Base-by-base conservation (phyloP, 2,329 filamentous ascomycete genomes). In the Ophiostoma sp. region DNA sequence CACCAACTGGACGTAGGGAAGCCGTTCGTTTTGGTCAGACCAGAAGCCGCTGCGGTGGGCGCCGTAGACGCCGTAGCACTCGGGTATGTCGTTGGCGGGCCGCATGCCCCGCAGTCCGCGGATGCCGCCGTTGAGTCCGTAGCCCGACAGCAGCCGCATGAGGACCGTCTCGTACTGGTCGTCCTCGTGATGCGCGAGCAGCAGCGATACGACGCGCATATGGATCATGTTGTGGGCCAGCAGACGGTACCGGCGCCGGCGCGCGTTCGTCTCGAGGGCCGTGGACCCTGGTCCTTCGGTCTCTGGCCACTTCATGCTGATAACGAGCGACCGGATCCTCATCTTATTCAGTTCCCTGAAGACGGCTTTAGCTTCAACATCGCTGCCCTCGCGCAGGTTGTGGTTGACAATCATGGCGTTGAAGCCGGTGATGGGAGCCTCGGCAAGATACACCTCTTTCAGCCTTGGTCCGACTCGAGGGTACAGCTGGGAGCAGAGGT, bases 131-230 rank as follows among this genome's bases (percentile, higher is more conserved):
- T 85, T 81, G n/a, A 86, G 86, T 2, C 85, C 81, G 75, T 92
- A 90, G 0, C 89, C 88, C 3, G 83, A 82, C 10, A 89, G 79
- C 71, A 98, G 79, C 60, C 95, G 86, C 88, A 93, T 91, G 67
- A 98, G 80, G 4, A 96, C 84, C 0, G 94, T 97, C 80, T 99
- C 95, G 70, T 93, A 90, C 76, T 95, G 92, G 76, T 99, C 95
- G 76, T 97, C 94, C 72, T 86, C 83, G 77, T 99, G 95, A 77
- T 99, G 95, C 4, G 90, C 95, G 36, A 96, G 81, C 54, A 97
- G 84, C 1, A 98, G 78, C 27, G 86, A 86, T 4, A 79, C 79
- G 4, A 91, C 85, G 0, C 80, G 77, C 6, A 80, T 74, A 1
- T 80, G 77, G 20, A 79, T 78, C 77, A 91, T 93, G 8, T 84